Evolutionary conservation across 2,329 filamentous ascomycete genomes (phyloP).

Genomic region (Pseudopyrenochaeta lycopersici): DNA sequence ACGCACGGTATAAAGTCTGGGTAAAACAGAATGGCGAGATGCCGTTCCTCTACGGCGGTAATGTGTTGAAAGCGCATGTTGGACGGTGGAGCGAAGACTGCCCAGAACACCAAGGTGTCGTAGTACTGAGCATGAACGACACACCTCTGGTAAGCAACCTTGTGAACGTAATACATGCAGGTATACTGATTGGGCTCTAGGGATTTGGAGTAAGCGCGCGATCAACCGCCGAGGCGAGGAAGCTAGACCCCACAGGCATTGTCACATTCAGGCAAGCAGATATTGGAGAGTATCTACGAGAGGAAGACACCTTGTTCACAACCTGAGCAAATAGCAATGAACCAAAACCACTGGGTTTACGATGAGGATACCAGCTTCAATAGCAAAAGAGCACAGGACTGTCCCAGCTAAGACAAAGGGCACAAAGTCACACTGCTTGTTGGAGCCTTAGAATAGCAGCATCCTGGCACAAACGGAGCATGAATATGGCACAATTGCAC

Average conservation of each 20-base stretch:
- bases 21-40: conserved; percentile 96
- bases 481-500: too few relatives aligned
- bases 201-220: conserved; percentile 94
- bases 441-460: neutral
- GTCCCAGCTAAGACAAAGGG: neutral
- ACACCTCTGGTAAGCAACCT: conserved; percentile 69
- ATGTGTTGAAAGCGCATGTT: conserved; percentile 84
- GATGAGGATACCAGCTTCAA: neutral
- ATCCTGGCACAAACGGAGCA: neutral
- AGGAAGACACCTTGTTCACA: conserved; percentile 73
- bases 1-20: conserved; percentile 97
- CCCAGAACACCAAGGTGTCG: conserved; percentile 89
- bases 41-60: conserved; percentile 95
- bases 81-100: conserved; percentile 90
- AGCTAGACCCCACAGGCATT: conserved; percentile 89
- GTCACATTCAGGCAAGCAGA: conserved; percentile 92
- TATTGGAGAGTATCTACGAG: conserved; percentile 91
- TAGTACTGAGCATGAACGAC: conserved; percentile 92
- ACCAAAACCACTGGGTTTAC: neutral
- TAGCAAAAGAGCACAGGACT: neutral
- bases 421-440: neutral
- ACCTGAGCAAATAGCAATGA: conserved; percentile 47
- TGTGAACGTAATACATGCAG: neutral
- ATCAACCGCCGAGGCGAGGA: conserved; percentile 81
- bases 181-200: conserved; percentile 52